These are phyloP conservation scores for Pythium oligandrum DNA, from an alignment of 352 stramenopile genomes.

Conservation along the genomic window DNA sequence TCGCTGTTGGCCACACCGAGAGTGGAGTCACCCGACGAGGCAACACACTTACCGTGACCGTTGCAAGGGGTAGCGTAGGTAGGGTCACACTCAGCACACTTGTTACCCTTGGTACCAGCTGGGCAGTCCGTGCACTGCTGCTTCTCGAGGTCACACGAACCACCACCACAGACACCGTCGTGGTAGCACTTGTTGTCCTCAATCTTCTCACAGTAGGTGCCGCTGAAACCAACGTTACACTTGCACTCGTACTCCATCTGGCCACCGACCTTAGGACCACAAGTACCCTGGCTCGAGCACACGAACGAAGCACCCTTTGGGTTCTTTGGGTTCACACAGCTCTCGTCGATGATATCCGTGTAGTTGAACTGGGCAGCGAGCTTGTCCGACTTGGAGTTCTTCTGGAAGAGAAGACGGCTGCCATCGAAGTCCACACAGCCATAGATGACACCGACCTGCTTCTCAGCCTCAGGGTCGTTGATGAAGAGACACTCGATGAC, in stretches of 20 bases:
- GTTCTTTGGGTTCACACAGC: conserved; percentile 55
- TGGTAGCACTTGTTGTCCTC: conserved; percentile 65
- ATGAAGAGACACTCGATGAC: conserved; percentile 26
- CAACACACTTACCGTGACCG: conserved; percentile 46
- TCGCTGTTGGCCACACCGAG: conserved; percentile 3
- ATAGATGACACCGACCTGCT: conserved; percentile 51
- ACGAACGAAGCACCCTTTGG: conserved; percentile 46
- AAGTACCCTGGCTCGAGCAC: conserved; percentile 73
- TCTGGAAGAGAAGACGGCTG: conserved; percentile 48
- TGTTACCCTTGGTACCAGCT: conserved; percentile 51
- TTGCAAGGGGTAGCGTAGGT: conserved; percentile 46
- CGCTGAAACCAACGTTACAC: conserved; percentile 76
- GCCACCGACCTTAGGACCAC: conserved; percentile 28
- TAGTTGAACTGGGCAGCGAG: conserved; percentile 59
- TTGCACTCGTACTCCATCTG: conserved; percentile 57
- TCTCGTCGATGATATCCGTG: conserved; percentile 41
- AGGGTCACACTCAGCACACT: conserved; percentile 68
- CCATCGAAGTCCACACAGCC: conserved; percentile 78
- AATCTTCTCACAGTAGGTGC: conserved; percentile 74
- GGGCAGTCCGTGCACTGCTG: conserved; percentile 61
- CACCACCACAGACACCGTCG: conserved; percentile 58
- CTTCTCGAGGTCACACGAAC: conserved; percentile 53
- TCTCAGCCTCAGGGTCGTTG: conserved; percentile 17
- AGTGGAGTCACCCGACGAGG: conserved; percentile 14
- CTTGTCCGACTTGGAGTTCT: conserved; percentile 41